Conservation (phyloP, 176 grass and related monocot genomes). For the Puya raimondii region DNA sequence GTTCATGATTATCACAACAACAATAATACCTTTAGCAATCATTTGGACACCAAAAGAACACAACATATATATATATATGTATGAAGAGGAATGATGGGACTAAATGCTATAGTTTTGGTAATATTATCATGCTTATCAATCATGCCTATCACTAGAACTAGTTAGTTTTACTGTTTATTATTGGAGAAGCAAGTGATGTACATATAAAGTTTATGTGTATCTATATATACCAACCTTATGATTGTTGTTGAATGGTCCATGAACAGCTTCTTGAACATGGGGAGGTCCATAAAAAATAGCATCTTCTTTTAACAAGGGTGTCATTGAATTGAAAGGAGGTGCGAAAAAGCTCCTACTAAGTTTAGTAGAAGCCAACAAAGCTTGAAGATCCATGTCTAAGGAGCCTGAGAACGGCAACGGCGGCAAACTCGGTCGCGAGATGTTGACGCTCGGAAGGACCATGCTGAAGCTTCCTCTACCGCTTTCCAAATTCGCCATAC, state of each 20-base stretch:
- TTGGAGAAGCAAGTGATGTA: constrained; percentile 7
- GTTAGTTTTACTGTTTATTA: background rate
- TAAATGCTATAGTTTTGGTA: too few species aligned
- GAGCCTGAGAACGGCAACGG: constrained; percentile 10
- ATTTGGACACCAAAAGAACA: too few species aligned
- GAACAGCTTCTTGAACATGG: constrained; percentile 36
- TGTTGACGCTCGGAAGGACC: constrained; percentile 37
- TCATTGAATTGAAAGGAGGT: constrained; percentile 26
- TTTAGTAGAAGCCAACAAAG: constrained; percentile 40
- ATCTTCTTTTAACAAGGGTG: constrained; percentile 30
- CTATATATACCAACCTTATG: constrained; percentile 36
- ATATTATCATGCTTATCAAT: too few species aligned
- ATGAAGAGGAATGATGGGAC: too few species aligned
- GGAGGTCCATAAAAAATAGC: constrained; percentile 30
- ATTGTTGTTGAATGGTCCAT: constrained; percentile 32
- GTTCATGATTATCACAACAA: too few species aligned
- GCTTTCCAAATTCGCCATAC: background rate
- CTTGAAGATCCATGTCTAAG: constrained; percentile 29
- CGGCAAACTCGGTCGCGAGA: constrained; percentile 11
- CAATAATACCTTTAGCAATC: too few species aligned
- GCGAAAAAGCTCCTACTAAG: constrained; percentile 37
- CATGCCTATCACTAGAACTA: background rate
- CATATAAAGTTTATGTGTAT: background rate
- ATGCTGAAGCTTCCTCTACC: constrained; percentile 6
- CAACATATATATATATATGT: too few species aligned